Evolutionary conservation across 2,329 filamentous ascomycete genomes (phyloP), one percentile per base, ranked within the genome.

Genomic region (Sarocladium kiliense): DNA sequence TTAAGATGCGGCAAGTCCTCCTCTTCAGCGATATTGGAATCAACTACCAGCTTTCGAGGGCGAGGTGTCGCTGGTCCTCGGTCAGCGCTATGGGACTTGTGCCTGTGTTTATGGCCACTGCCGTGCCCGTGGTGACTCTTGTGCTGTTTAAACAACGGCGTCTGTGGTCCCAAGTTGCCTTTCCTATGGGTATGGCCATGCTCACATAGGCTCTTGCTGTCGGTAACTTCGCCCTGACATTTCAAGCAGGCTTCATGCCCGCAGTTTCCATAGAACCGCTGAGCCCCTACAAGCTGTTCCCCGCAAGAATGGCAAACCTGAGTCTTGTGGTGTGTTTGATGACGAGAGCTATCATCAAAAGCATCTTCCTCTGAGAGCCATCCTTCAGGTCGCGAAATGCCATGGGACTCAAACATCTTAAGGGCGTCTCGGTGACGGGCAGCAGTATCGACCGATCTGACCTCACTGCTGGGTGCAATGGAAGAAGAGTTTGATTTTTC

Each of bases 231-330:
- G 42, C 67, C 70, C 9, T 64, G 67, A 59, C 79, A 82, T 55
- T 74, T 74, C 30, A 65, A 58, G 59, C 79, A 83, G 16, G 79
- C 71, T 10, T 68, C 71, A 62, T 83, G 80, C 1, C 76, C 77
- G 59, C 80, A 83, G 41, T 71, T 71, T 11, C 47, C 27, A 16
- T n/a, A 51, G 30, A 51, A 51, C 18, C 47, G 26, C 25, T 51
- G 47, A 4, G 21, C 23, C 16, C 18, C 18, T 3, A 21, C 3
- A 23, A 51, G 27, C 27, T 19, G 10, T 9, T 21, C 14, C 12
- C 73, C 74, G 59, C 79, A 84, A 10, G 77, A 65, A 60, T 82
- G 80, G 57, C 80, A 83, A 25, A 75, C 64, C 54, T 70, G 73
- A 42, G 63, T 61, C 56, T 66, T 36, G 3, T 27, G 47, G 12